Evolutionary conservation across 2,329 filamentous ascomycete genomes (phyloP), one percentile per base, ranked within the genome.

Genomic region (Pseudocercospora vitis): DNA sequence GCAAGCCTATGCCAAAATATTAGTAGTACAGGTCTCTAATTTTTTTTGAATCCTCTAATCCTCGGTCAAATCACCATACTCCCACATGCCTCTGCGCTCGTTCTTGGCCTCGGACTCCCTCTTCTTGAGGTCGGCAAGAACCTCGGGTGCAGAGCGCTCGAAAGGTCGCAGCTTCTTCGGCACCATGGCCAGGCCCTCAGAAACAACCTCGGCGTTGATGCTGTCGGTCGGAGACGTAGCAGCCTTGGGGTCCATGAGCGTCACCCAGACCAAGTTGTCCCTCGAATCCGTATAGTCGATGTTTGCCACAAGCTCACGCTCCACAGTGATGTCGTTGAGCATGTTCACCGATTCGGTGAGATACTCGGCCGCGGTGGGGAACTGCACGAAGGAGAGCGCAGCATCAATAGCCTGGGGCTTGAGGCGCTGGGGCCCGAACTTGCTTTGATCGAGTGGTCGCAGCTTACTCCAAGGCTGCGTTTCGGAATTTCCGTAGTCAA

Each of bases 401-500:
- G 92, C 92, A 63, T 97, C 92, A 0, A 86, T 75, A 3, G 94
- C 94, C 76, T 97, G 94, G 0, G 89, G 77, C 74, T 88, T 91
- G 55, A 99, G 84, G 73, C 88, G 91, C 71, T 90, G 83, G 3
- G 82, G 76, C 35, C 83, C 83, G 78, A 97, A 99, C 65, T 91
- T 86, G 12, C 83, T 73, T 68, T 89, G 84, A 47, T 85, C 82
- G 45, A 99, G 81, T n/a, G 90, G 80, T 23, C 94, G 88, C 37
- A 99, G 83, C 62, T 83, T 81, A 19, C 84, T 81, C 91, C 92
- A 99, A 0, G 91, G 83, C 53, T 95, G 79, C 68, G 85, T 87
- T 74, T 99, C 94, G 51, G 83, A 87, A 80, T 99, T 99, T 65
- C 94, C 94, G 73, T 95, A 99, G 76, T 99, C 94, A 58, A 99